These are phyloP conservation scores for Hypoxylon subgilvum DNA, from an alignment of 495 filamentous ascomycete genomes.

Conservation along the genomic window DNA sequence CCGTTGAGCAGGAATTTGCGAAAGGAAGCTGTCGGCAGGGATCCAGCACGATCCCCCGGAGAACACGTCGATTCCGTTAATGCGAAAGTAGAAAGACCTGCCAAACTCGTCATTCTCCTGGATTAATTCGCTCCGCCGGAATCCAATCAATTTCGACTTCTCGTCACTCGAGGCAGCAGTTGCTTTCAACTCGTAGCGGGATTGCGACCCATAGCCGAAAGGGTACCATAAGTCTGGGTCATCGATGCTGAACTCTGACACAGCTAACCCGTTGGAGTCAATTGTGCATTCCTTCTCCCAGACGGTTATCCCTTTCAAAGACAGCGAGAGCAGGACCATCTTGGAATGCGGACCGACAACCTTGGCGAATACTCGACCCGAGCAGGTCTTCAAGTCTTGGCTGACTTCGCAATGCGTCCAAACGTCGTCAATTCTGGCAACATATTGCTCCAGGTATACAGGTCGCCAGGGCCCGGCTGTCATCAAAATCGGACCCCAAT, in stretches of 20 bases:
- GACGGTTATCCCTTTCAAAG: constrained; percentile 50
- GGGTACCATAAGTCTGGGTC: constrained; percentile 76
- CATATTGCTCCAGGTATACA: constrained; percentile 65
- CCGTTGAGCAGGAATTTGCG: constrained; percentile 59
- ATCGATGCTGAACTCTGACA: constrained; percentile 54
- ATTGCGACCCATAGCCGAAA: constrained; percentile 68
- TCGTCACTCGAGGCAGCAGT: constrained; percentile 38
- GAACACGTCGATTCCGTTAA: constrained; percentile 75
- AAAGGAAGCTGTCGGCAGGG: constrained; percentile 72
- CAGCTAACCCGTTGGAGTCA: constrained; percentile 43
- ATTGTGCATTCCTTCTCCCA: constrained; percentile 60
- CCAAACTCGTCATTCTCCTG: constrained; percentile 65
- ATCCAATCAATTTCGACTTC: constrained; percentile 53
- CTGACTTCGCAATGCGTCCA: constrained; percentile 58
- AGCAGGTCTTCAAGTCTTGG: constrained; percentile 48
- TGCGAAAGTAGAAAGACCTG: constrained; percentile 73
- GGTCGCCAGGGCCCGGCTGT: constrained; percentile 76
- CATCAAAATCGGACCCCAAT: constrained; percentile 77
- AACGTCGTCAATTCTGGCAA: constrained; percentile 60
- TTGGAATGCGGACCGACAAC: constrained; percentile 51
- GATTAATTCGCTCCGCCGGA: constrained; percentile 66
- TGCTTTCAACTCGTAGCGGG: constrained; percentile 66
- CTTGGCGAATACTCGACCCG: constrained; percentile 50
- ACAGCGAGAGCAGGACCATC: constrained; percentile 45
- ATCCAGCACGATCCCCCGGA: constrained; percentile 80